Percentiles rank a stretch among this genome's conserved stretches.
These are phyloP conservation scores for Claviceps sorghi DNA, from an alignment of 2,329 filamentous ascomycete species.

Conservation along the genomic window DNA sequence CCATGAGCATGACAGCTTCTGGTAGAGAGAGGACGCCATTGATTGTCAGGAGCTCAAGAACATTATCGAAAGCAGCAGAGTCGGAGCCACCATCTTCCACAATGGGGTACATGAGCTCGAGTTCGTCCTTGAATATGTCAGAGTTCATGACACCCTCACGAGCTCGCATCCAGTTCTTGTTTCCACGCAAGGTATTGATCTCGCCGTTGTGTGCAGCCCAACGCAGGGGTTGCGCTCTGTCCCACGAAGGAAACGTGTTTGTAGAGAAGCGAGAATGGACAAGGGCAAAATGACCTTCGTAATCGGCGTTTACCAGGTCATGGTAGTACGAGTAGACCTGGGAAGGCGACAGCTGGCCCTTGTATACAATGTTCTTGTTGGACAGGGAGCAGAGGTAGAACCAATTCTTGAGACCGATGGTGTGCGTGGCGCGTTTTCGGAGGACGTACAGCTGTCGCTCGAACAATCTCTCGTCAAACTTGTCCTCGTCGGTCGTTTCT, in stretches of 20 bases:
- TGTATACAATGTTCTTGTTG: slow-evolving; percentile 99
- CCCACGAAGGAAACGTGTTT: slow-evolving; percentile 97
- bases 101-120: slow-evolving; percentile 82
- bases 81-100: slow-evolving; percentile 95
- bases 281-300: slow-evolving; percentile 90
- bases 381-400: slow-evolving; percentile 94
- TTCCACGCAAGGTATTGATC: slow-evolving; percentile 92
- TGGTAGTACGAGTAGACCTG: slow-evolving; percentile 98
- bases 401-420: slow-evolving; percentile 93
- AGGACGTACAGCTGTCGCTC: slow-evolving; percentile 90
- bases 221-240: slow-evolving; percentile 85
- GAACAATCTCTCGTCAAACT: slow-evolving; percentile 74
- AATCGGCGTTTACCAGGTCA: slow-evolving; percentile 91
- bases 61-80: slow-evolving; percentile 94
- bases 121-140: slow-evolving; percentile 79
- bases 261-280: slow-evolving; percentile 97
- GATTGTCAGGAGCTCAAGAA: slow-evolving; percentile 82
- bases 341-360: slow-evolving; percentile 83
- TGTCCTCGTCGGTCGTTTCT: slow-evolving; percentile 59
- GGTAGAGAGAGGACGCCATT: slow-evolving; percentile 91
- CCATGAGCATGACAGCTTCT: slow-evolving; percentile 97
- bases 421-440: slow-evolving; percentile 86
- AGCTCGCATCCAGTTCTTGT: slow-evolving; percentile 99
- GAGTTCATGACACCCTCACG: slow-evolving; percentile 92
- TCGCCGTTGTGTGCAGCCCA: slow-evolving; percentile 98